Percentiles rank a stretch among this genome's conserved stretches.
Conservation (phyloP, 148 eudicot genomes). For the Bassia scoparia region DNA sequence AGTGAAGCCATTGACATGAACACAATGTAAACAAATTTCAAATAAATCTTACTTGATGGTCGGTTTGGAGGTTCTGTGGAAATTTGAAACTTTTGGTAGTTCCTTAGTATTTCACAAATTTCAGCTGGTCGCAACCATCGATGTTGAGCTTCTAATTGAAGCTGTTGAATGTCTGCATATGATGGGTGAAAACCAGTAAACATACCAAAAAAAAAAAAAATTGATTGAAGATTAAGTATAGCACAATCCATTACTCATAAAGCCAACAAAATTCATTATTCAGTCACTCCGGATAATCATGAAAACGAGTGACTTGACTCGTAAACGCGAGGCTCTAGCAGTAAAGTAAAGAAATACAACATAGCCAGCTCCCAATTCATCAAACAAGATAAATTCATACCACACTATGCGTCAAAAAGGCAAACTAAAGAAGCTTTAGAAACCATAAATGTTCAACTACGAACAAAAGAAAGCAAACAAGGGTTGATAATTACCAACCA, state of each 20-base stretch:
- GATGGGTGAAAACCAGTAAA: background rate
- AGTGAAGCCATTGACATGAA: background rate
- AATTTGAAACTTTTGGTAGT: slow-evolving; percentile 47
- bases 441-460: too few relatives aligned
- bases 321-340: too few relatives aligned
- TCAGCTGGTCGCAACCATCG: slow-evolving; percentile 80
- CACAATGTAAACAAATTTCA: slow-evolving; percentile 4
- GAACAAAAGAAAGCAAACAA: too few relatives aligned
- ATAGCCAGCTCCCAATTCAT: too few relatives aligned
- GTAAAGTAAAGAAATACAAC: too few relatives aligned
- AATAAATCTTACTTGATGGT: slow-evolving; percentile 43
- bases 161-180: slow-evolving; percentile 48
- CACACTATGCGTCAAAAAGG: too few relatives aligned
- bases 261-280: too few relatives aligned
- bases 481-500: too few relatives aligned
- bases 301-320: too few relatives aligned
- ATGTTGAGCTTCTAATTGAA: slow-evolving; percentile 59
- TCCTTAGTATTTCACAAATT: slow-evolving; percentile 62
- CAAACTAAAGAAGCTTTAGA: too few relatives aligned
- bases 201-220: slow-evolving; percentile 20
- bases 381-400: too few relatives aligned
- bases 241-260: background rate
- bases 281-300: too few relatives aligned
- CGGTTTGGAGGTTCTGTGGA: slow-evolving; percentile 55
- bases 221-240: background rate